Percentiles rank a stretch among this genome's conserved stretches.
Evolutionary conservation across 768 basidiomycete species (phyloP).

Genomic region (Pleurotus ostreatus): DNA sequence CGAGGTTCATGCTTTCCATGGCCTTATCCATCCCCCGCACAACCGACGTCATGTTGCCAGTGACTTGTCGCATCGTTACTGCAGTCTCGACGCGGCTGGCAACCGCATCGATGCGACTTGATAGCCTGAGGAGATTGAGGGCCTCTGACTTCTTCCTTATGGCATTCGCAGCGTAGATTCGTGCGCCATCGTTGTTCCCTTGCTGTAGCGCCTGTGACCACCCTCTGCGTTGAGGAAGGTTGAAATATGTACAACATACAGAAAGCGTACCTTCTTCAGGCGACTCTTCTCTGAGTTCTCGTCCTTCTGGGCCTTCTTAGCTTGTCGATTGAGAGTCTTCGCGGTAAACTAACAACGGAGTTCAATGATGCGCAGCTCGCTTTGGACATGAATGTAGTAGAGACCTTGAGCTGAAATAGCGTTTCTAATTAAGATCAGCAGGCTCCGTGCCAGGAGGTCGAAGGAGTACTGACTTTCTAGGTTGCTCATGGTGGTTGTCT

Average conservation of each 20-base stretch:
- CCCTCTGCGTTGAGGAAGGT: conserved; percentile 5
- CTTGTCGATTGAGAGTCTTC: conserved; percentile 90
- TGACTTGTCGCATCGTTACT: conserved; percentile 95
- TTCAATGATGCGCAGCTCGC: conserved; percentile 12
- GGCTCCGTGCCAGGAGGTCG: not conserved
- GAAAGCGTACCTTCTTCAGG: conserved; percentile 77
- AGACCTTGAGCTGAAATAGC: conserved; percentile 96
- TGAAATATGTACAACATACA: not conserved
- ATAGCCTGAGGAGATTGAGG: conserved; percentile 84
- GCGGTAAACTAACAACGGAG: conserved; percentile 79
- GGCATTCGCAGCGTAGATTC: conserved; percentile 97
- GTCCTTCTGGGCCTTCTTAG: conserved; percentile 97
- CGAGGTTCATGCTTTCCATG: conserved; percentile 99
- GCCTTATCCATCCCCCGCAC: conserved; percentile 99
- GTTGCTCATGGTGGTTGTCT: conserved; percentile 56
- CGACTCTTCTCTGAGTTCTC: conserved; percentile 84
- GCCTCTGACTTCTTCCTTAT: conserved; percentile 97
- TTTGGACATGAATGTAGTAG: not conserved
- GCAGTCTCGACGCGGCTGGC: conserved; percentile 97
- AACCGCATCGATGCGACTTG: conserved; percentile 93
- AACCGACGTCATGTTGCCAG: conserved; percentile 94
- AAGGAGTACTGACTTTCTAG: conserved; percentile 73
- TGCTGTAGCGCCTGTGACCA: conserved; percentile 81
- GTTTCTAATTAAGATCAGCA: conserved; percentile 64
- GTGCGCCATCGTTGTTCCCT: conserved; percentile 94